Base-by-base conservation (phyloP, 306 rosid species). In the Abrus precatorius region DNA sequence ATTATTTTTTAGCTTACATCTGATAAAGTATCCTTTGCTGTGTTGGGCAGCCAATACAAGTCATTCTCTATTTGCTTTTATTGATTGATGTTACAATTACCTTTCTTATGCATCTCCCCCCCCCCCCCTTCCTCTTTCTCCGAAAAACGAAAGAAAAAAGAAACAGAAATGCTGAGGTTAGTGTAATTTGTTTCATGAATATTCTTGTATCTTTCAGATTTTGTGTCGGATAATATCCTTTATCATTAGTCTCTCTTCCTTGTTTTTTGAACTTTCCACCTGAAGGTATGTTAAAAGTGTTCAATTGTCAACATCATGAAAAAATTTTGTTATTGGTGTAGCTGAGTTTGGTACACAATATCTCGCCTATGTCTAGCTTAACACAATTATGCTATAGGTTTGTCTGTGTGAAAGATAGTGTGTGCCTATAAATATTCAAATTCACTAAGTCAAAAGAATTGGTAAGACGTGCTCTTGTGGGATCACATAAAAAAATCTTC, bases 1-100 rank as follows among this genome's bases (percentile, higher is more conserved):
- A 84, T 77, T 79, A 68, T 83, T 82, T 82, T 66, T 74, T 43
- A 74, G 69, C 68, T 67, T 57, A 78, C 65, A 72, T 47, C 62
- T 33, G 72, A 78, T 65, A 75, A 75, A 62, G 80, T 79, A 44
- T 63, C 77, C 28, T 78, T 49, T 84, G 56, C 78, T 75, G 14
- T 28, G 6, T 69, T 79, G 56, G 78, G 79, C 68, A 80, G 80
- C 84, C 74, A 53, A 61, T 66, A 50, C 50, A 36, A 78, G 78
- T 74, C 43, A 36, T 64, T 76, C 28, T 89, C 44, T 69, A 30
- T 76, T 74, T 75, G 9, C 44, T 61, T 74, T 53, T 29, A 20
- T 36, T 54, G 8, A 75, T 62, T 53, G 3, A 74, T 72, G 54
- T 53, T 56, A 48, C 45, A 57, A 29, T 7, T 4, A 75, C 72